A percentile compares a stretch with the other conserved stretches of the same genome.
These are phyloP conservation scores for Knufia petricola DNA, from an alignment of 2,329 filamentous ascomycete genomes.

Conservation along the genomic window DNA sequence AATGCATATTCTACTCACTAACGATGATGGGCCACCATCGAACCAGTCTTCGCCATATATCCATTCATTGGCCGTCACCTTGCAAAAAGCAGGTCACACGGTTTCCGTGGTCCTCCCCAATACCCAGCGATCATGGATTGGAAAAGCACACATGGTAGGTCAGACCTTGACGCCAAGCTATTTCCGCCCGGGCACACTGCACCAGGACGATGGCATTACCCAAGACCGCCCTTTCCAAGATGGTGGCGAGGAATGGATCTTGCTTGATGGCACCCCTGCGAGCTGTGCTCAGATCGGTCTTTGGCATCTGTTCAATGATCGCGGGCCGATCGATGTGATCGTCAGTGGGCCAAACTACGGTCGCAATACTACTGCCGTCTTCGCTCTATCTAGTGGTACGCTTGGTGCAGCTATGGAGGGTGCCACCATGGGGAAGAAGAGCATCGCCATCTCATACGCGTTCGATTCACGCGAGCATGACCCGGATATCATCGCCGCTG, in stretches of 20 bases:
- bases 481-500: constrained; percentile 66
- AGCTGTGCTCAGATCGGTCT: constrained; percentile 74
- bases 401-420: constrained; percentile 69
- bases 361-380: constrained; percentile 70
- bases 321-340: constrained; percentile 64
- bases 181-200: constrained; percentile 59
- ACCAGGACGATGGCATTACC: constrained; percentile 57
- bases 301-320: constrained; percentile 66
- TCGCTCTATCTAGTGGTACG: constrained; percentile 67
- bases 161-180: constrained; percentile 76
- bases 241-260: constrained; percentile 65
- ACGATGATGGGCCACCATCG: constrained; percentile 74
- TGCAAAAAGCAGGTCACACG: constrained; percentile 65
- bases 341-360: constrained; percentile 77
- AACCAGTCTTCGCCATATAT: constrained; percentile 71
- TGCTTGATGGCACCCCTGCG: constrained; percentile 72
- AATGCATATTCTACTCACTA: constrained; percentile 35
- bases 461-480: constrained; percentile 84
- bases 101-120: constrained; percentile 88
- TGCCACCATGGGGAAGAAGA: constrained; percentile 57
- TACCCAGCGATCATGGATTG: constrained; percentile 92
- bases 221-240: constrained; percentile 48
- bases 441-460: constrained; percentile 80
- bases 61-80: constrained; percentile 60
- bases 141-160: constrained; percentile 93